Conservation (phyloP, 208 protist species). For the Porcisia hertigi region DNA sequence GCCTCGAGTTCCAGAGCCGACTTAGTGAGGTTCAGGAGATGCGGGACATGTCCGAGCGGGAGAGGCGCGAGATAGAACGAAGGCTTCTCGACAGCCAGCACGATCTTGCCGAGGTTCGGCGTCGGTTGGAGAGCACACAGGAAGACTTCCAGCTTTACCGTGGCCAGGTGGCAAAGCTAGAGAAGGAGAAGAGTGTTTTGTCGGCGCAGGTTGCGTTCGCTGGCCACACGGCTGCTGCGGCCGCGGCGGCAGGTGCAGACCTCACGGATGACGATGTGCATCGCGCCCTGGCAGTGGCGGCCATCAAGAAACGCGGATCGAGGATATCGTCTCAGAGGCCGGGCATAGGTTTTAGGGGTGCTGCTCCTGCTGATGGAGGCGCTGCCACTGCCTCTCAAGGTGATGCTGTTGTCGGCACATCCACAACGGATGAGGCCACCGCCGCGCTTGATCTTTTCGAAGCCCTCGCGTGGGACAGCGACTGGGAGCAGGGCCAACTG, state of each 20-base stretch:
- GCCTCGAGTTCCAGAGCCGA: slow-evolving; percentile 67
- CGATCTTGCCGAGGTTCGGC: slow-evolving; percentile 50
- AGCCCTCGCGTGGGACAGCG: slow-evolving; percentile 69
- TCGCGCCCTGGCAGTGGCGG: slow-evolving; percentile 67
- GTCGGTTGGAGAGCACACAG: slow-evolving; percentile 39
- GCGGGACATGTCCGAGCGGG: slow-evolving; percentile 64
- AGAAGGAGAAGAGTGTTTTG: slow-evolving; percentile 45
- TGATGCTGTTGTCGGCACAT: background rate
- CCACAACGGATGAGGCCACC: slow-evolving; percentile 19
- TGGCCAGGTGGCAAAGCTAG: slow-evolving; percentile 48
- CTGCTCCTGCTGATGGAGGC: background rate
- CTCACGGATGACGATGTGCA: slow-evolving; percentile 72
- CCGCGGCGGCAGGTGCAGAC: slow-evolving; percentile 17
- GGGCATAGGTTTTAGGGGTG: background rate
- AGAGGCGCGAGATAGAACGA: slow-evolving; percentile 63
- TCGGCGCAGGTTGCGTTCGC: slow-evolving; percentile 41
- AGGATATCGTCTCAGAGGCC: background rate
- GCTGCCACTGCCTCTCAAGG: background rate
- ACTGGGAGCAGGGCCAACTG: slow-evolving; percentile 76
- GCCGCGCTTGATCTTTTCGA: slow-evolving; percentile 71
- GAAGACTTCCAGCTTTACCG: slow-evolving; percentile 55
- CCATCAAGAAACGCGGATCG: slow-evolving; percentile 38
- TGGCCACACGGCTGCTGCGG: slow-evolving; percentile 35
- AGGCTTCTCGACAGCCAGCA: slow-evolving; percentile 49
- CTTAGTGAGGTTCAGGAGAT: slow-evolving; percentile 70